A percentile compares a stretch with the other conserved stretches of the same genome.
Conservation (phyloP, 164 flowering plant genomes). For the Buxus sempervirens region DNA sequence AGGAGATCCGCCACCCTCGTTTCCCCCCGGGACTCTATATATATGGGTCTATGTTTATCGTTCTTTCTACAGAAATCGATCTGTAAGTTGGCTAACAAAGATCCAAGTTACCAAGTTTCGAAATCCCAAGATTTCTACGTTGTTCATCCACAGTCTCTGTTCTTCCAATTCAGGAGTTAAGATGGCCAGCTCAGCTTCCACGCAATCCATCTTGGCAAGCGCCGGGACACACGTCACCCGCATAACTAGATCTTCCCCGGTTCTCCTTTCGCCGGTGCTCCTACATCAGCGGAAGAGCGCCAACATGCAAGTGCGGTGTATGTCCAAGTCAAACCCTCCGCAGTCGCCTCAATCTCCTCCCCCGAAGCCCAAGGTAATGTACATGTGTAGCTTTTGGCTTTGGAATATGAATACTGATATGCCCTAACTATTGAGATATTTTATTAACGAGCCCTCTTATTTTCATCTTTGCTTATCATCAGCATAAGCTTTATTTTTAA, state of each 20-base stretch:
- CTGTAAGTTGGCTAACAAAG: no score
- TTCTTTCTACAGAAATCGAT: no score
- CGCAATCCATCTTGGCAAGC: conserved; percentile 25
- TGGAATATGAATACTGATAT: no score
- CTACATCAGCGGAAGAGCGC: conserved; percentile 10
- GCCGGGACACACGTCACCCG: conserved; percentile 1
- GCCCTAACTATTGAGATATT: no score
- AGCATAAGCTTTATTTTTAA: no score
- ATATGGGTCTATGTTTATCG: background rate
- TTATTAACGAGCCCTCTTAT: no score
- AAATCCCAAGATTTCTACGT: background rate
- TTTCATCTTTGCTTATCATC: no score
- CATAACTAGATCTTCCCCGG: background rate
- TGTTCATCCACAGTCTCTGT: background rate
- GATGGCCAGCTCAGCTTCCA: conserved; percentile 27
- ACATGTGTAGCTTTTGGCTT: no score
- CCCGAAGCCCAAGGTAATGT: background rate
- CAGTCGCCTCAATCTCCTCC: no score
- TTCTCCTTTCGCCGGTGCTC: background rate
- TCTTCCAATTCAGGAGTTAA: background rate
- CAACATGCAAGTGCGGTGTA: conserved; percentile 13
- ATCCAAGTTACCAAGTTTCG: background rate
- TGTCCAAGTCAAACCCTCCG: conserved; percentile 18
- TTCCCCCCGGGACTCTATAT: background rate
- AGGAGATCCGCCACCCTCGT: conserved; percentile 10